phyloP scores from a whole-genome alignment of 306 rosid genomes.

The Quercus bicolor region DNA sequence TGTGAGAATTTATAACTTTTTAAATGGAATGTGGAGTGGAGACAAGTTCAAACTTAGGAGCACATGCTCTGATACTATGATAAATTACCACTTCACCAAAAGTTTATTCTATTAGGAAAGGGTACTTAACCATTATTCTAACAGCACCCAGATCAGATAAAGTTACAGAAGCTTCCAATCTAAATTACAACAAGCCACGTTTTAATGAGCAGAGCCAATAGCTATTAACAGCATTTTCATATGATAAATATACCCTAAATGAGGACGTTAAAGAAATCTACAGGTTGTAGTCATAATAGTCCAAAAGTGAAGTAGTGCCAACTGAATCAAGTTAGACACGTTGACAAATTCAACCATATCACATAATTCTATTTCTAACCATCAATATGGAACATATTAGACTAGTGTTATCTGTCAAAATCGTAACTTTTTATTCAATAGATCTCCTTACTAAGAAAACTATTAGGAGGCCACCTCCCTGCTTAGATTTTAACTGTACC shows the following conservation, averaged over 20 bases:
- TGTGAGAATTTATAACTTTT: no score
- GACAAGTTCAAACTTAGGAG: no score
- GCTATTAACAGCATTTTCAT: background rate
- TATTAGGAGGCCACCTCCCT: background rate
- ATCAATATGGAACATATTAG: background rate
- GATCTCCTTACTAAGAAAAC: background rate
- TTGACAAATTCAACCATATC: background rate
- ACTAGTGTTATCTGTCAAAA: conserved; percentile 3
- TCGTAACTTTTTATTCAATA: conserved; percentile 11
- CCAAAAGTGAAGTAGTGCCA: background rate
- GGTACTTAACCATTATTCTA: no score
- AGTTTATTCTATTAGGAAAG: no score
- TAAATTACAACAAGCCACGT: background rate
- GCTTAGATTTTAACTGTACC: conserved; percentile 8
- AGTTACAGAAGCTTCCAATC: background rate
- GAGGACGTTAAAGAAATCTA: background rate
- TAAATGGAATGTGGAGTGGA: no score
- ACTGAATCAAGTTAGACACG: background rate
- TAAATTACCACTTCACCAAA: no score
- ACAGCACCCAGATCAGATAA: conserved; percentile 2
- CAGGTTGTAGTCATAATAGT: background rate
- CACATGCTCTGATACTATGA: no score
- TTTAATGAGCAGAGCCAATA: background rate
- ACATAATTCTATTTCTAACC: background rate
- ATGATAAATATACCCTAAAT: background rate